Evolutionary conservation across 2,329 filamentous ascomycete species (phyloP), one percentile per base, ranked within the genome.

Genomic region (Graphilbum fragrans): DNA sequence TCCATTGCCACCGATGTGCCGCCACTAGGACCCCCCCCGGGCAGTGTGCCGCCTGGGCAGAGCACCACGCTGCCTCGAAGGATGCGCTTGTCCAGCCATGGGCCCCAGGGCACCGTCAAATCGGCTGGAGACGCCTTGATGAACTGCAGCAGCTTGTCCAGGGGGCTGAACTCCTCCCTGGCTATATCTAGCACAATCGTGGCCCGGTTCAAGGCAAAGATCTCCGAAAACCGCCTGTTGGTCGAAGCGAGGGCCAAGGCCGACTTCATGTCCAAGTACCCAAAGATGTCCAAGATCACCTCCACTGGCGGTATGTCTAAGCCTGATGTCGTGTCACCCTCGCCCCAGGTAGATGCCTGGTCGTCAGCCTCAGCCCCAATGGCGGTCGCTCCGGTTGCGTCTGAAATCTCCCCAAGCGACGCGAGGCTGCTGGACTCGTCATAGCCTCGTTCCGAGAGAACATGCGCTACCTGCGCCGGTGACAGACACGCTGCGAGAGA

Each of bases 221-320:
- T 58, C 3, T 53, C 46, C 16, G 58, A 53, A 16, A 71, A 57
- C 2, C 53, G 53, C 22, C 55, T 59, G 47, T 59, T 66, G 3
- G 55, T 50, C 14, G 53, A 49, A n/a, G 55, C 62, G 25, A 67
- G 55, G 25, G 56, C 56, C 39, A 59, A 61, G 29, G 67, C 57
- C 20, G 62, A 62, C 2, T 54, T 48, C 1, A 70, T 44, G 41
- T 67, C 60, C 39, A 73, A 55, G 17, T 63, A 47, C 23, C 63
- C 61, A 48, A 68, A 68, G 20, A 73, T 64, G 18, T 69, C 63
- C 11, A 72, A 52, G 3, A 70, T 50, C 17, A 70, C 60, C 49
- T 75, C 71, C 3, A 61, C 55, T 0, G 70, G 69, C 3, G 50
- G 41, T 10, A 35, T 41, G 16, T 47, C 45, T 1, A 37, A 67